phyloP scores from a whole-genome alignment of 2,329 filamentous ascomycete species.

The Colletotrichum lindemuthianum region DNA sequence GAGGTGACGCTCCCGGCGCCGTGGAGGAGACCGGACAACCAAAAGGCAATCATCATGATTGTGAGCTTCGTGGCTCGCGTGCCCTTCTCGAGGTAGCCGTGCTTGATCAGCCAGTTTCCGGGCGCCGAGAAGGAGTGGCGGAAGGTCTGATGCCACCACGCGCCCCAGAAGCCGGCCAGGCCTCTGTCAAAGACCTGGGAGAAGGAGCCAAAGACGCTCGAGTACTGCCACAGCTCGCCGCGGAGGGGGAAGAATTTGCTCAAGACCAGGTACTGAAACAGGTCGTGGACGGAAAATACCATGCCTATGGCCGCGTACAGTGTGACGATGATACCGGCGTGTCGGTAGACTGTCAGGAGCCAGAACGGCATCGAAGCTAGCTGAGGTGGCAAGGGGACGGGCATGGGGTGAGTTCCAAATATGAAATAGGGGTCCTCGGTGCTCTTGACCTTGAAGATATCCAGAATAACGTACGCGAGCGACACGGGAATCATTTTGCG shows the following conservation, averaged over 20 bases:
- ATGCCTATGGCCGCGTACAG: conserved; percentile 70
- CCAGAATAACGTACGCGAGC: conserved; percentile 72
- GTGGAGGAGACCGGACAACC: conserved; percentile 76
- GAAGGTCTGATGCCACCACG: conserved; percentile 93
- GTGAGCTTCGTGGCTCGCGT: conserved; percentile 45
- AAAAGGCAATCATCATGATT: conserved; percentile 65
- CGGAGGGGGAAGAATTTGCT: conserved; percentile 62
- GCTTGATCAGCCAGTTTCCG: conserved; percentile 55
- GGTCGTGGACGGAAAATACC: conserved; percentile 68
- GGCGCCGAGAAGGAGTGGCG: conserved; percentile 76
- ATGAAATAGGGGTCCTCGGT: conserved; percentile 84
- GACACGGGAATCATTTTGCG: conserved; percentile 57
- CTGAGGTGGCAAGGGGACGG: conserved; percentile 53
- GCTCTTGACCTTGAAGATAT: conserved; percentile 74
- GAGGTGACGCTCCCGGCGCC: conserved; percentile 74
- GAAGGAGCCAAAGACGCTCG: conserved; percentile 66
- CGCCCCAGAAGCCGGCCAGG: conserved; percentile 83
- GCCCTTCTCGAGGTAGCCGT: conserved; percentile 50
- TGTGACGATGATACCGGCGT: conserved; percentile 63
- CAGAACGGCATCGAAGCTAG: conserved; percentile 53
- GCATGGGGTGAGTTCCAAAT: conserved; percentile 52
- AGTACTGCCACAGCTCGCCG: conserved; percentile 62
- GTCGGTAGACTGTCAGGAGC: conserved; percentile 65
- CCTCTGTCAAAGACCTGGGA: conserved; percentile 72
- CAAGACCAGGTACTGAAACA: conserved; percentile 63